Evolutionary conservation across 2,329 filamentous ascomycete genomes (phyloP).

Genomic region (Colletotrichum tanaceti): DNA sequence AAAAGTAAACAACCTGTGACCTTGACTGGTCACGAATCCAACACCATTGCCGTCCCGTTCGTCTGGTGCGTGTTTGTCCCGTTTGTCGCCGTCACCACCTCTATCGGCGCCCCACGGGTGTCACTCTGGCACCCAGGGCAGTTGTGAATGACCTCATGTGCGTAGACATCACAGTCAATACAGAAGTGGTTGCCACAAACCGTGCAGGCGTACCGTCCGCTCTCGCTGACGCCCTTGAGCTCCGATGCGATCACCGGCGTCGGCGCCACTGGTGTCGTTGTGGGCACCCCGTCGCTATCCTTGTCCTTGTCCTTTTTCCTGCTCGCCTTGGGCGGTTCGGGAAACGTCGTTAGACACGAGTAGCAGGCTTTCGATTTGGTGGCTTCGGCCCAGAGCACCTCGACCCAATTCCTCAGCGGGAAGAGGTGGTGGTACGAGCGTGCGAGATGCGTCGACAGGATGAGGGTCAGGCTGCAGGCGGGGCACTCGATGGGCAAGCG

Average conservation of each 20-base stretch:
- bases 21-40: conserved; percentile 49
- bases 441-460: conserved; percentile 91
- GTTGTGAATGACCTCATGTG: conserved; percentile 94
- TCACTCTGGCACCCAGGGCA: conserved; percentile 86
- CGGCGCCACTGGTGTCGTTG: conserved; percentile 42
- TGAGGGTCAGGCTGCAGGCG: conserved; percentile 89
- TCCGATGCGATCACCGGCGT: conserved; percentile 42
- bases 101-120: conserved; percentile 47
- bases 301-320: conserved; percentile 44
- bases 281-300: conserved; percentile 30
- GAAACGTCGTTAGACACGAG: conserved; percentile 81
- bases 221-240: conserved; percentile 80
- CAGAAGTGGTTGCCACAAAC: conserved; percentile 94
- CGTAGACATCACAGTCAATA: conserved; percentile 97
- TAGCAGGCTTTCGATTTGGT: conserved; percentile 74
- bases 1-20: too few relatives aligned
- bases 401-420: conserved; percentile 88
- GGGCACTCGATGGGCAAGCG: conserved; percentile 90
- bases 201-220: conserved; percentile 87
- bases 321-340: conserved; percentile 54
- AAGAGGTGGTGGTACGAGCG: conserved; percentile 95
- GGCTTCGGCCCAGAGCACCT: conserved; percentile 86
- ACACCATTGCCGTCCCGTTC: conserved; percentile 57
- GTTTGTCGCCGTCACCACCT: conserved; percentile 45
- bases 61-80: conserved; percentile 45